Conservation (phyloP, 352 stramenopile species). For the Pythium monospermum region DNA sequence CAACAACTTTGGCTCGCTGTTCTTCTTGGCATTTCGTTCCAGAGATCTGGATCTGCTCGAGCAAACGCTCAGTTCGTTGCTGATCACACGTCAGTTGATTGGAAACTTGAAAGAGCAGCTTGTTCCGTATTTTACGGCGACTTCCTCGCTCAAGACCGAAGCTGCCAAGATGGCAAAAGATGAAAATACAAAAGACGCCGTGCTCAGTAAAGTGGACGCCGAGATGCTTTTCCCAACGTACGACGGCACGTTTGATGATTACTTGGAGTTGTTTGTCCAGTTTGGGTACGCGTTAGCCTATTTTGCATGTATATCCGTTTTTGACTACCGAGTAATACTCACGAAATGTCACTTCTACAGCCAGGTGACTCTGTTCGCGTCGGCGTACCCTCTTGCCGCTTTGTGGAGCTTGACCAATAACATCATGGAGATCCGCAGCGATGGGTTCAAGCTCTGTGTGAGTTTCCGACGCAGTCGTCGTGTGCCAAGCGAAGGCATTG, state of each 20-base stretch:
- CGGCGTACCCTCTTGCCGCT: constrained; percentile 90
- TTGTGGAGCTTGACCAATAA: constrained; percentile 93
- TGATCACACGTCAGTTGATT: constrained; percentile 81
- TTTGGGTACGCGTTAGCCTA: constrained; percentile 90
- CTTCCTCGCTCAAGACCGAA: constrained; percentile 80
- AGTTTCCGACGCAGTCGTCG: constrained; percentile 74
- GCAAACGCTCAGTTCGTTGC: constrained; percentile 82
- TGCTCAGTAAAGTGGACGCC: constrained; percentile 67
- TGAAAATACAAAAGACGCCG: constrained; percentile 34
- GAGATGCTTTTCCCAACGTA: constrained; percentile 81
- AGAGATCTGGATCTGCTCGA: constrained; percentile 85
- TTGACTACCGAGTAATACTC: not conserved
- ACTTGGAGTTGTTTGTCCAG: constrained; percentile 92
- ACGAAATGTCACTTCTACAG: constrained; percentile 35
- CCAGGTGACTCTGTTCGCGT: constrained; percentile 92
- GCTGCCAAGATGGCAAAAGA: constrained; percentile 67
- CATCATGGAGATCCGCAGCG: constrained; percentile 92
- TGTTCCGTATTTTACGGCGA: constrained; percentile 74
- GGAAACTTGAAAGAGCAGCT: constrained; percentile 77
- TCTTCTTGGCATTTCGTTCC: constrained; percentile 94
- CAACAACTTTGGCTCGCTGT: constrained; percentile 95
- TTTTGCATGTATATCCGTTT: no score
- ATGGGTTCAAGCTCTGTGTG: constrained; percentile 93
- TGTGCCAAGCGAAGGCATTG: constrained; percentile 74
- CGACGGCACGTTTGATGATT: constrained; percentile 90